Percentiles rank a stretch among this genome's conserved stretches.
Conservation (phyloP, 768 basidiomycete genomes). For the Russula griseocarnosa region DNA sequence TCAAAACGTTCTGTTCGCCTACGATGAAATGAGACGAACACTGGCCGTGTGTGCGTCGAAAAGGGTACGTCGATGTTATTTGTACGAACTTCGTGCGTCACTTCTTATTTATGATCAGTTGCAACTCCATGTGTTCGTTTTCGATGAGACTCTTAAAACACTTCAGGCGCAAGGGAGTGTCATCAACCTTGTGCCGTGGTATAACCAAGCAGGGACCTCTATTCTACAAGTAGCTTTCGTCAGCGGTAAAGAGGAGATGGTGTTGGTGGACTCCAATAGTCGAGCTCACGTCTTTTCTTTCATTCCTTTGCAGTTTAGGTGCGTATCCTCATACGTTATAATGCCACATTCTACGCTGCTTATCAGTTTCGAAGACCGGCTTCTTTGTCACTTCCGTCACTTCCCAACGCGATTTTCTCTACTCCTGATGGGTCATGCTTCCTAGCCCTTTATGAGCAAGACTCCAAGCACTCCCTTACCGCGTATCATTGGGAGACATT, state of each 20-base stretch:
- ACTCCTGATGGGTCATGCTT: constrained; percentile 57
- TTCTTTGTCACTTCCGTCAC: constrained; percentile 36
- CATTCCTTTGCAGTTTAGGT: constrained; percentile 53
- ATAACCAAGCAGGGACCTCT: constrained; percentile 29
- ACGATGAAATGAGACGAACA: constrained; percentile 50
- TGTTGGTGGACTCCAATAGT: constrained; percentile 45
- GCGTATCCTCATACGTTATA: constrained; percentile 7
- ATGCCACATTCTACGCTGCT: background rate
- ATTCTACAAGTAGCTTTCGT: constrained; percentile 45
- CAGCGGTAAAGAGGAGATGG: constrained; percentile 49
- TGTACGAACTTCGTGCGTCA: background rate
- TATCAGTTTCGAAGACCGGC: constrained; percentile 40
- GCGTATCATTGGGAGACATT: constrained; percentile 57
- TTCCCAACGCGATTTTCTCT: constrained; percentile 39
- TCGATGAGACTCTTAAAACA: constrained; percentile 43
- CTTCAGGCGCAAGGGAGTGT: constrained; percentile 43
- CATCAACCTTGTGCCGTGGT: constrained; percentile 45
- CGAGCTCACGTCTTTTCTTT: constrained; percentile 52
- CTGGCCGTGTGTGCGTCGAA: constrained; percentile 44
- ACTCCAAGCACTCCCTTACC: constrained; percentile 29
- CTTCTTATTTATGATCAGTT: constrained; percentile 27
- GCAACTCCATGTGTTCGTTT: constrained; percentile 44
- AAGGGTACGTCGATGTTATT: constrained; percentile 37
- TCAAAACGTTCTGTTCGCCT: constrained; percentile 43
- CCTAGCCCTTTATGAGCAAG: constrained; percentile 34